Percentiles rank a stretch among this genome's conserved stretches.
Evolutionary conservation across 192 early-diverging fungal genomes (phyloP).

Genomic region (Entomortierella beljakovae): DNA sequence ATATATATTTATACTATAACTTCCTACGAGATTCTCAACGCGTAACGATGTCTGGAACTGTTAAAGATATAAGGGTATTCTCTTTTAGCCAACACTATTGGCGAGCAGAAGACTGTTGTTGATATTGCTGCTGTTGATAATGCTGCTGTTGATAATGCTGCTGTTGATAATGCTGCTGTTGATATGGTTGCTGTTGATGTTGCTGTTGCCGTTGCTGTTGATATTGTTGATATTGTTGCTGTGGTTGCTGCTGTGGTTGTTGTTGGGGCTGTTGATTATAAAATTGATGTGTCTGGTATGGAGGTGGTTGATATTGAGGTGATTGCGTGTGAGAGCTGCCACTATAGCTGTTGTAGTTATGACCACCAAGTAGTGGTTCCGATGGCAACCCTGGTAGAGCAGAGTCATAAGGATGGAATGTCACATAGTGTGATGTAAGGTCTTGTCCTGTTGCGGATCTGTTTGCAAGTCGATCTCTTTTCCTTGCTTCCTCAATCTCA

Average conservation of each 20-base stretch:
- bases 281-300: slow-evolving; percentile 1
- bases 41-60: no score
- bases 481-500: slow-evolving; percentile 60
- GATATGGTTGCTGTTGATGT: background rate
- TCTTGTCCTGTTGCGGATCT: slow-evolving; percentile 25
- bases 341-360: slow-evolving; percentile 17
- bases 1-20: no score
- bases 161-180: background rate
- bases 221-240: slow-evolving; percentile 1
- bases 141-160: no score
- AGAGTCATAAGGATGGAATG: slow-evolving; percentile 49
- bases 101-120: no score
- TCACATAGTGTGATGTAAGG: slow-evolving; percentile 42
- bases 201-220: background rate
- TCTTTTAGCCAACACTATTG: no score
- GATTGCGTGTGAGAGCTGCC: no score
- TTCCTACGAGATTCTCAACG: no score
- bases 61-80: no score
- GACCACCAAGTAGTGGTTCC: slow-evolving; percentile 31
- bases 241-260: background rate
- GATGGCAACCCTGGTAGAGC: slow-evolving; percentile 21
- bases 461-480: slow-evolving; percentile 32
- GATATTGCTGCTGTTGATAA: no score
- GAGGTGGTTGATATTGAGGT: slow-evolving; percentile 1
- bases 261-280: slow-evolving; percentile 13